Evolutionary conservation across 805 yeast species (phyloP).

Genomic region (Pichia scutulata): DNA sequence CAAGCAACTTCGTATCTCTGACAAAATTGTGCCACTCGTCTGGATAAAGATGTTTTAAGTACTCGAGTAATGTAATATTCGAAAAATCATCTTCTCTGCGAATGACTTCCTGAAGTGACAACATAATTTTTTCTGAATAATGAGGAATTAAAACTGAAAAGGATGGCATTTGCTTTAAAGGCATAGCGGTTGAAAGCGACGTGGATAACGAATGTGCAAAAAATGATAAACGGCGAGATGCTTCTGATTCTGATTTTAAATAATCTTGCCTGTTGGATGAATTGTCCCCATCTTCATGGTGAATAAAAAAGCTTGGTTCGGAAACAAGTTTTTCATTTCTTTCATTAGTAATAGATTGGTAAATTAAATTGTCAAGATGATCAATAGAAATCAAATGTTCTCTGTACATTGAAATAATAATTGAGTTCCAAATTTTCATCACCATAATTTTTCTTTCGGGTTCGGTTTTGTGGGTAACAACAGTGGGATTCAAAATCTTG

Average conservation of each 20-base stretch:
- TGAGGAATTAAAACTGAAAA: slow-evolving; percentile 85
- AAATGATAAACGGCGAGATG: slow-evolving; percentile 74
- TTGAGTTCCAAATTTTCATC: slow-evolving; percentile 76
- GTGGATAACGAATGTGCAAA: slow-evolving; percentile 88
- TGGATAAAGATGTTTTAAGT: slow-evolving; percentile 48
- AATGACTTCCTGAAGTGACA: slow-evolving; percentile 71
- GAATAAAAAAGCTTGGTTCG: slow-evolving; percentile 73
- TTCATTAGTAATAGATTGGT: slow-evolving; percentile 37
- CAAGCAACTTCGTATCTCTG: slow-evolving; percentile 46
- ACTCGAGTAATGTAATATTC: slow-evolving; percentile 46
- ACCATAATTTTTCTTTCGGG: slow-evolving; percentile 46
- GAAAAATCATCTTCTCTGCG: slow-evolving; percentile 61
- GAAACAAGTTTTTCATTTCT: slow-evolving; percentile 38
- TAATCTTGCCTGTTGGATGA: slow-evolving; percentile 41
- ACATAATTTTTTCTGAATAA: slow-evolving; percentile 71
- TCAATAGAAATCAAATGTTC: slow-evolving; percentile 73
- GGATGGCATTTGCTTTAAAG: slow-evolving; percentile 65
- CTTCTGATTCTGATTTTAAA: slow-evolving; percentile 62
- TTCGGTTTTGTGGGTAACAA: slow-evolving; percentile 25
- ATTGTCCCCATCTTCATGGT: slow-evolving; percentile 63
- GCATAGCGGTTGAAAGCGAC: slow-evolving; percentile 68
- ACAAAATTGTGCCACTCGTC: slow-evolving; percentile 52
- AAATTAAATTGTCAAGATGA: slow-evolving; percentile 59
- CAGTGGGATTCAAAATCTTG: slow-evolving; percentile 47
- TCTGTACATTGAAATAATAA: slow-evolving; percentile 74